phyloP scores from a whole-genome alignment of 306 rosid genomes.

The Quercus gilva region DNA sequence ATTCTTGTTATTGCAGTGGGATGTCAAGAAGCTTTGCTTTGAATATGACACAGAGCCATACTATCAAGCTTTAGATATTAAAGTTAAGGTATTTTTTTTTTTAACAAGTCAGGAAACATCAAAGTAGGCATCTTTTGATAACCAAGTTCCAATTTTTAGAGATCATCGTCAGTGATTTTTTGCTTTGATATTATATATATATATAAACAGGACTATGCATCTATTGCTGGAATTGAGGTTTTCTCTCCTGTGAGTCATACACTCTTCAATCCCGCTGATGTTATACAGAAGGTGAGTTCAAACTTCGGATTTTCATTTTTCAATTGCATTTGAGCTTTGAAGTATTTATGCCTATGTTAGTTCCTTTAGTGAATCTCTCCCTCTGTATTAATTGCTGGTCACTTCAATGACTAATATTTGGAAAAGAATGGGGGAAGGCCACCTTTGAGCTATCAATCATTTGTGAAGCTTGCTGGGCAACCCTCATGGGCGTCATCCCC shows the following conservation, averaged over 20 bases:
- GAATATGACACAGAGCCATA: conserved; percentile 92
- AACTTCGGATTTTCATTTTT: conserved; percentile 4
- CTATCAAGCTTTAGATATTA: conserved; percentile 69
- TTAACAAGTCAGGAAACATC: neutral
- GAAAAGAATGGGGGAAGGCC: conserved; percentile 90
- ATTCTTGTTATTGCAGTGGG: conserved; percentile 53
- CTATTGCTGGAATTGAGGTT: conserved; percentile 66
- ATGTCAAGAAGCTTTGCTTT: conserved; percentile 68
- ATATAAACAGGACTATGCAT: conserved; percentile 45
- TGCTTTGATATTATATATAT: no score
- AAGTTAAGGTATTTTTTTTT: conserved; percentile 52
- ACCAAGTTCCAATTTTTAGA: neutral
- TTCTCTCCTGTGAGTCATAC: conserved; percentile 89
- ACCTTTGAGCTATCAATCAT: conserved; percentile 82
- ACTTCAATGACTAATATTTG: conserved; percentile 22
- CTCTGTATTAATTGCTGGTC: conserved; percentile 18
- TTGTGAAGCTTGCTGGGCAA: conserved; percentile 80
- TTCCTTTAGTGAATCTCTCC: neutral
- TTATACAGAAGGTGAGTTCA: conserved; percentile 63
- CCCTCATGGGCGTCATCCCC: conserved; percentile 48
- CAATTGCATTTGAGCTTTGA: neutral
- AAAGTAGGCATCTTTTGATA: neutral
- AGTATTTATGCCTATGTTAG: no score
- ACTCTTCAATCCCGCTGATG: conserved; percentile 70
- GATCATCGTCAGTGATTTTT: neutral